Percentiles rank a stretch among this genome's conserved stretches.
Conservation (phyloP, 345 rosid genomes). For the Salix purpurea region DNA sequence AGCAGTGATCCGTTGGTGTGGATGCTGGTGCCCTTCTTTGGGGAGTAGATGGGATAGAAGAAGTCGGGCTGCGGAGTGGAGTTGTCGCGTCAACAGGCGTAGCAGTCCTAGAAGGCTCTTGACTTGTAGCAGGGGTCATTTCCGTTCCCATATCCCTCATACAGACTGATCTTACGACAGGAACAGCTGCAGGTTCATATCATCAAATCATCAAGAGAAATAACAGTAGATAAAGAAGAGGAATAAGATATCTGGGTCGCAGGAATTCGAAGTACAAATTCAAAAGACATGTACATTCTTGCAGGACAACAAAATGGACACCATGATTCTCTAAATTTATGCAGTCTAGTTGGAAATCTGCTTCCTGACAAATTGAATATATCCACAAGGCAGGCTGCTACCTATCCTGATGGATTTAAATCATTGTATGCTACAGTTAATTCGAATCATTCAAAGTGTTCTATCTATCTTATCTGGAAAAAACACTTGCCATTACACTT, state of each 20-base stretch:
- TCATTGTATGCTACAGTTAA: no score
- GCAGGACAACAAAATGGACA: neutral
- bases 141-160: slow-evolving; percentile 90
- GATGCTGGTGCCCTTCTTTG: slow-evolving; percentile 44
- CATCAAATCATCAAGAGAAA: neutral
- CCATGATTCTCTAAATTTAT: neutral
- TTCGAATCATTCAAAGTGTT: no score
- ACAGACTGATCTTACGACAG: slow-evolving; percentile 57
- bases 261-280: neutral
- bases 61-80: slow-evolving; percentile 66
- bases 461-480: no score
- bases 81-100: slow-evolving; percentile 65
- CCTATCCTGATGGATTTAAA: no score
- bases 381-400: no score
- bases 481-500: neutral
- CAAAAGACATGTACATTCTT: neutral
- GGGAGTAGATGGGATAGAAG: slow-evolving; percentile 68
- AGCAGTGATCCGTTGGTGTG: slow-evolving; percentile 32
- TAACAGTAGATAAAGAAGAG: neutral
- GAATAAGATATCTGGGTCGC: neutral
- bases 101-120: slow-evolving; percentile 69
- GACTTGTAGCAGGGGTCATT: slow-evolving; percentile 70
- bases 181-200: slow-evolving; percentile 35
- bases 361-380: no score
- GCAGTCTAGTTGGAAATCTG: neutral